Conservation (phyloP, 192 early-diverging fungal genomes). For the Entomortierella parvispora region DNA sequence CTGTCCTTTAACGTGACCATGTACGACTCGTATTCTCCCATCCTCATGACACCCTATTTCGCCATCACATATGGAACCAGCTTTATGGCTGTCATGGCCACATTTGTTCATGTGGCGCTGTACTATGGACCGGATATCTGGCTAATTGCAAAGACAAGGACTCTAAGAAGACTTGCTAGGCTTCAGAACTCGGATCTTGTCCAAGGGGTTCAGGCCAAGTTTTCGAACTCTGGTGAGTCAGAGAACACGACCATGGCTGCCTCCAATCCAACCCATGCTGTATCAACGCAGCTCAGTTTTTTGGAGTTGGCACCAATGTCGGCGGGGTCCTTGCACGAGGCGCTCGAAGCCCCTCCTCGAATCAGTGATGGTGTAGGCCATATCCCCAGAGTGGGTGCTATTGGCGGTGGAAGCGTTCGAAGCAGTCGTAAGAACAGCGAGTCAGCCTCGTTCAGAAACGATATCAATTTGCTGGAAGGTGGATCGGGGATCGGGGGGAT, state of each 20-base stretch:
- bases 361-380: not conserved
- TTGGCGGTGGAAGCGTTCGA: too few species aligned
- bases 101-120: slow-evolving; percentile 69
- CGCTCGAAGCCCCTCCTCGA: not conserved
- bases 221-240: not conserved
- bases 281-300: too few species aligned
- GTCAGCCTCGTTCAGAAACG: slow-evolving; percentile 12
- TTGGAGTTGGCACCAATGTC: too few species aligned
- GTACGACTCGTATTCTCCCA: slow-evolving; percentile 57
- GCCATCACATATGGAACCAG: slow-evolving; percentile 63
- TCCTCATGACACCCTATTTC: slow-evolving; percentile 57
- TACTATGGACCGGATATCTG: slow-evolving; percentile 72
- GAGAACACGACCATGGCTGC: too few species aligned
- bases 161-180: not conserved
- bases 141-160: slow-evolving; percentile 43
- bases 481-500: not conserved
- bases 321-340: too few species aligned
- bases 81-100: slow-evolving; percentile 67
- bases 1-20: slow-evolving; percentile 52
- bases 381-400: not conserved
- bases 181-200: not conserved
- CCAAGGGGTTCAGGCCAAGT: not conserved
- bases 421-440: slow-evolving; percentile 13
- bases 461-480: slow-evolving; percentile 1
- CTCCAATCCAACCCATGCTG: too few species aligned